These are phyloP conservation scores for Cyberlindnera sargentensis DNA, from an alignment of 805 yeast genomes.

Conservation along the genomic window DNA sequence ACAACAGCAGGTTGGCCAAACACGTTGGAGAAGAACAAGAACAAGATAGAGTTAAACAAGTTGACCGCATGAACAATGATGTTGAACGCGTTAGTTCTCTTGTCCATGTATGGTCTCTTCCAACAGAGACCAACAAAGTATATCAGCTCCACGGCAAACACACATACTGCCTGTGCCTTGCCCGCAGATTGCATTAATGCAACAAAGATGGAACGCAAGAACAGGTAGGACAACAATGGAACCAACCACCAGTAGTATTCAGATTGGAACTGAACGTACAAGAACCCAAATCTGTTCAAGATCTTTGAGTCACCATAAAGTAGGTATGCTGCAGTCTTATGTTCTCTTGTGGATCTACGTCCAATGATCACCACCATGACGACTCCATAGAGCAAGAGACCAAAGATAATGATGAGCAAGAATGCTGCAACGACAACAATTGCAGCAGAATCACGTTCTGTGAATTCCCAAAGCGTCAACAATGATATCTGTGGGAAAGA, in stretches of 20 bases:
- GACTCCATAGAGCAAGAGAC: conserved; percentile 66
- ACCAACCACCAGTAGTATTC: conserved; percentile 77
- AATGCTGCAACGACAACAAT: conserved; percentile 73
- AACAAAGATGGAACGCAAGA: conserved; percentile 73
- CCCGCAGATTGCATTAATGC: conserved; percentile 82
- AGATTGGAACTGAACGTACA: conserved; percentile 88
- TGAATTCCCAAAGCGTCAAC: conserved; percentile 84
- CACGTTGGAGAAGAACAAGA: conserved; percentile 79
- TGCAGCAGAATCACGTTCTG: conserved; percentile 78
- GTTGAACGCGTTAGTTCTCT: conserved; percentile 89
- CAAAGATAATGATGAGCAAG: conserved; percentile 49
- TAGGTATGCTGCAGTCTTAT: conserved; percentile 87
- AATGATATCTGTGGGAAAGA: conserved; percentile 85
- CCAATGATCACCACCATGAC: conserved; percentile 71
- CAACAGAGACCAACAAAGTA: conserved; percentile 61
- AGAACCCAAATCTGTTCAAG: conserved; percentile 83
- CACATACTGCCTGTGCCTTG: conserved; percentile 69
- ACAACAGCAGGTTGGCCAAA: conserved; percentile 82
- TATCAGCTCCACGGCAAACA: conserved; percentile 68
- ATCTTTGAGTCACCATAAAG: conserved; percentile 78
- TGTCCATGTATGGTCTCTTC: conserved; percentile 88
- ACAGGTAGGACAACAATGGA: conserved; percentile 55
- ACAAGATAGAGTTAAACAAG: conserved; percentile 77
- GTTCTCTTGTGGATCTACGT: conserved; percentile 57
- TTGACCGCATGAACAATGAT: conserved; percentile 77